Base-by-base conservation (phyloP, 1,284 basidiomycete genomes). In the Papiliotrema terrestris region DNA sequence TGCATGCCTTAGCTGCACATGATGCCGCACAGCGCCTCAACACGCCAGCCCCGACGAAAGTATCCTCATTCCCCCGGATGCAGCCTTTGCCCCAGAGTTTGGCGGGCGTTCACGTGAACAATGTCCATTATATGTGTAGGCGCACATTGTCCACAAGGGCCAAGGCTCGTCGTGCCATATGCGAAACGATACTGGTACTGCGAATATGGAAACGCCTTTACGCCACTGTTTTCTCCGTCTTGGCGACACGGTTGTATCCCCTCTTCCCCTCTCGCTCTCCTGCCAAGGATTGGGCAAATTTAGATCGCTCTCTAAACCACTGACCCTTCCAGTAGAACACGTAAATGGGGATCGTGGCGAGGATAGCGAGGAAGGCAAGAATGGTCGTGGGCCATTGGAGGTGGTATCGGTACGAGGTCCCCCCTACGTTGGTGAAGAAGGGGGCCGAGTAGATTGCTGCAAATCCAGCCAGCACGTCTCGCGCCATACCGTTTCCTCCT, bases 241-340 rank as follows among this genome's bases (percentile, higher is more conserved):
- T 41, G 39, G 8, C 39, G 5, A 41, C 20, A 6, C n/a, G 20
- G 17, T 15, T 17, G 17, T 22, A 5, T 5, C 39, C n/a, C 5
- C 20, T 45, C 45, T 53, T 57, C 25, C 58, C 57, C 13, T 62
- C 63, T 45, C 61, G 46, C 51, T 67, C 65, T 1, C 57, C 59
- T 14, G 61, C 65, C 15, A 78, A 60, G 2, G 63, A 63, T 61
- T 67, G 60, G 5, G 77, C 78, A 56, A 79, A 79, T 57, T 73
- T 73, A 49, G 67, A 72, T 14, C 68, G 51, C 38, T 68, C 65
- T 4, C 78, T 59, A 56, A 79, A 74, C 43, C 58, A 60, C 2
- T 67, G 65, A 2, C 78, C 78, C 25, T 78, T 66, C 57, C 55
- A 71, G 61, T 78, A 78, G 68, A 79, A 78, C 37, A 79, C 51